Percentiles rank a stretch among this genome's conserved stretches.
phyloP scores from a whole-genome alignment of 2,329 filamentous ascomycete genomes.

The Emmonsiellopsis sp. region DNA sequence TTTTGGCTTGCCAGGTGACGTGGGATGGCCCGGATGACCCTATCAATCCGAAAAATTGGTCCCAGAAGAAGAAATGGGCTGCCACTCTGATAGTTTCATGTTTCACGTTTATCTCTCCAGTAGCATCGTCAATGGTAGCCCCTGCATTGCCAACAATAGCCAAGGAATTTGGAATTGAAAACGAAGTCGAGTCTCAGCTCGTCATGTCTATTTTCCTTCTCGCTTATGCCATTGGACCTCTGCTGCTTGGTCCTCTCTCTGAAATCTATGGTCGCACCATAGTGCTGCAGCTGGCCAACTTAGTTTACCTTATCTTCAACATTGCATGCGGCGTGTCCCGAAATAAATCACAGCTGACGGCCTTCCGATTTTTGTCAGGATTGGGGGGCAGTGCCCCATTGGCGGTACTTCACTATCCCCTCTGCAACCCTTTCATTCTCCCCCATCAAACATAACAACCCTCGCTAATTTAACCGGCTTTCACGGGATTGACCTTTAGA shows the following conservation, averaged over 20 bases:
- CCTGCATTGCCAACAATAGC: constrained; percentile 43
- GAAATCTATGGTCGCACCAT: constrained; percentile 47
- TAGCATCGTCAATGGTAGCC: constrained; percentile 51
- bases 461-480: background rate
- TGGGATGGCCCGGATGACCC: constrained; percentile 45
- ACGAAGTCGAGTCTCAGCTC: constrained; percentile 20
- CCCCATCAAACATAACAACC: background rate
- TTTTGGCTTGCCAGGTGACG: background rate
- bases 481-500: constrained; percentile 13
- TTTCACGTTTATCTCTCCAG: constrained; percentile 54
- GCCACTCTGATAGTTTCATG: constrained; percentile 45
- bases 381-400: constrained; percentile 49
- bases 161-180: constrained; percentile 42
- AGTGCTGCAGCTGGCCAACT: constrained; percentile 44
- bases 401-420: constrained; percentile 26
- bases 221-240: constrained; percentile 43
- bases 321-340: constrained; percentile 48
- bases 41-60: constrained; percentile 45
- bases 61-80: constrained; percentile 45
- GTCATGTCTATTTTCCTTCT: constrained; percentile 45
- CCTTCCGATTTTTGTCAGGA: constrained; percentile 48
- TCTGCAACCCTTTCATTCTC: constrained; percentile 9
- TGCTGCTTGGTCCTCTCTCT: constrained; percentile 42
- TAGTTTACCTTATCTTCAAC: constrained; percentile 49
- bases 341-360: constrained; percentile 44